Percentiles rank a stretch among this genome's conserved stretches.
These are phyloP conservation scores for Jaapia argillacea DNA, from an alignment of 768 basidiomycete species.

Conservation along the genomic window DNA sequence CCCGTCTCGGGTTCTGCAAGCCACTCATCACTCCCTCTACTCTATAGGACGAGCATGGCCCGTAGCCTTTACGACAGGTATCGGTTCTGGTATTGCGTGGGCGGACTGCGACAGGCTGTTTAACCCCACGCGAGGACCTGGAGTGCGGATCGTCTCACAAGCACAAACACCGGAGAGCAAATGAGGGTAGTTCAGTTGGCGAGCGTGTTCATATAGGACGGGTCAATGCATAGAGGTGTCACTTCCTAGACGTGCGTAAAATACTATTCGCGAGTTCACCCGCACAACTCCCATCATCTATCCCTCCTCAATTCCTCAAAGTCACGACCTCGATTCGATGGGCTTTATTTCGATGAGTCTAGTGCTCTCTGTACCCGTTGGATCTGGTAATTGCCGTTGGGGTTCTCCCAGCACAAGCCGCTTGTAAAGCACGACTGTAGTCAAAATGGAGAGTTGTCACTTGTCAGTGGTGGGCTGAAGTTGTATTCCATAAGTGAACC, in stretches of 20 bases:
- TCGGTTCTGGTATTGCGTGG: constrained; percentile 58
- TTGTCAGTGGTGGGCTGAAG: background rate
- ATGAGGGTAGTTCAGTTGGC: background rate
- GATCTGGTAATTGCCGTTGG: constrained; percentile 26
- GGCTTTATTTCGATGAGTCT: background rate
- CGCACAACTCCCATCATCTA: background rate
- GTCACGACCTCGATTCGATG: background rate
- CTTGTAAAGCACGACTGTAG: constrained; percentile 54
- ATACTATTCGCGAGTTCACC: background rate
- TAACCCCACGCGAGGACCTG: constrained; percentile 83
- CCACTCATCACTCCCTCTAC: background rate
- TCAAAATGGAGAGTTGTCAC: constrained; percentile 5
- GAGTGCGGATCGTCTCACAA: constrained; percentile 55
- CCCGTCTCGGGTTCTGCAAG: background rate
- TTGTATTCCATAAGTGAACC: too few relatives aligned
- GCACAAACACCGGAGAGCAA: constrained; percentile 20
- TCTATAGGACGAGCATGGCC: constrained; percentile 84
- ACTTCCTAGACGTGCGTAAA: background rate
- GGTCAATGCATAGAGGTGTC: constrained; percentile 15
- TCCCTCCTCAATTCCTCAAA: background rate
- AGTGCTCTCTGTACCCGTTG: background rate
- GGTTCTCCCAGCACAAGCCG: constrained; percentile 47
- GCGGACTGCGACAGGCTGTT: constrained; percentile 91
- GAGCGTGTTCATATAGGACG: background rate
- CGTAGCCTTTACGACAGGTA: constrained; percentile 76